phyloP scores from a whole-genome alignment of 768 basidiomycete species.

The Psilocybe cyanescens region DNA sequence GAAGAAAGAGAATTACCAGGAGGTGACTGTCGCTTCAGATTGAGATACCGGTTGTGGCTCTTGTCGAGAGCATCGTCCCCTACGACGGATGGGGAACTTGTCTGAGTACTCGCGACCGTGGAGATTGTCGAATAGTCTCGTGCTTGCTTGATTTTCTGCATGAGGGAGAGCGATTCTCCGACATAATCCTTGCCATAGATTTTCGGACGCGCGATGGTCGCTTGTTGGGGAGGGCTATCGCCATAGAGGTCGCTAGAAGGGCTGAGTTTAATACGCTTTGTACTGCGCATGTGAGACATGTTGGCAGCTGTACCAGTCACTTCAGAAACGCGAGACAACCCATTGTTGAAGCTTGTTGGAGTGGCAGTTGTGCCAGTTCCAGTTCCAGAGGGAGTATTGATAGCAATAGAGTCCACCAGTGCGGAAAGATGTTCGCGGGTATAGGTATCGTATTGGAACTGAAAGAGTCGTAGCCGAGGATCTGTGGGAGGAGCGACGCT shows the following conservation, averaged over 20 bases:
- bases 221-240: slow-evolving; percentile 50
- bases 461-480: slow-evolving; percentile 83
- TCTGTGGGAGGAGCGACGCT: slow-evolving; percentile 53
- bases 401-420: slow-evolving; percentile 93
- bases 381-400: slow-evolving; percentile 68
- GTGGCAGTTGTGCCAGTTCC: slow-evolving; percentile 51
- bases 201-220: slow-evolving; percentile 53
- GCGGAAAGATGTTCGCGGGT: slow-evolving; percentile 94
- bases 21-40: slow-evolving; percentile 3
- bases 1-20: background rate
- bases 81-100: slow-evolving; percentile 28
- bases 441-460: slow-evolving; percentile 95
- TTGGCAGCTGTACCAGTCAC: slow-evolving; percentile 40
- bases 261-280: slow-evolving; percentile 82
- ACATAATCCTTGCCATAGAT: slow-evolving; percentile 67
- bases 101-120: slow-evolving; percentile 51
- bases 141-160: slow-evolving; percentile 80
- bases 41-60: slow-evolving; percentile 12
- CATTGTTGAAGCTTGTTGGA: slow-evolving; percentile 47
- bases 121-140: slow-evolving; percentile 81
- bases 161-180: slow-evolving; percentile 74
- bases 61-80: slow-evolving; percentile 11
- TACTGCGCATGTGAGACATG: slow-evolving; percentile 65
- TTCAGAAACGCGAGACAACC: slow-evolving; percentile 53
- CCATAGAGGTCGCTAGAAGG: slow-evolving; percentile 63